Conservation (phyloP, 2,329 filamentous ascomycete genomes). For the Niveomyces coronatus region DNA sequence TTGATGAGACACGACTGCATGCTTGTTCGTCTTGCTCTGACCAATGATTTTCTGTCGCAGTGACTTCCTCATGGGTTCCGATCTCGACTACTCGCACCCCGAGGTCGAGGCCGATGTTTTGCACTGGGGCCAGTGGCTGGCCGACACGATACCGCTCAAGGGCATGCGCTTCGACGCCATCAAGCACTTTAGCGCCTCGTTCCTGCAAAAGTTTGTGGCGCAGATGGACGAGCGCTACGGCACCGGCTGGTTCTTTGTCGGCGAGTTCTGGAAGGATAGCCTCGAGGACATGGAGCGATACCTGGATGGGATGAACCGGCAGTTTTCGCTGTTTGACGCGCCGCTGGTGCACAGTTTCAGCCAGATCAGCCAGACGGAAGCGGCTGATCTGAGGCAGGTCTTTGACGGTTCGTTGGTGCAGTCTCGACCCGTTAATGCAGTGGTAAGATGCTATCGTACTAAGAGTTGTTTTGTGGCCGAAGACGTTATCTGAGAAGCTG, state of each 20-base stretch:
- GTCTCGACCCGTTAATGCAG: slow-evolving; percentile 24
- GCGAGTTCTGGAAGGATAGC: slow-evolving; percentile 30
- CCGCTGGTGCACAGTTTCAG: slow-evolving; percentile 61
- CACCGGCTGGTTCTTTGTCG: slow-evolving; percentile 26
- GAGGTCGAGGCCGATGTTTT: slow-evolving; percentile 56
- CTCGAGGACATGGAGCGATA: slow-evolving; percentile 23
- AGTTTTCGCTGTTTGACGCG: slow-evolving; percentile 54
- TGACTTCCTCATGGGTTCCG: slow-evolving; percentile 63
- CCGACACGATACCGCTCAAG: slow-evolving; percentile 46
- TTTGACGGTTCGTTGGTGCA: slow-evolving; percentile 51
- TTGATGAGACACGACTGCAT: slow-evolving; percentile 31
- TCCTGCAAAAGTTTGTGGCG: slow-evolving; percentile 53
- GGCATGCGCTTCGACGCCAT: slow-evolving; percentile 64
- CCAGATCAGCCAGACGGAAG: slow-evolving; percentile 42
- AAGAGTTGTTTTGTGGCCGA: no score
- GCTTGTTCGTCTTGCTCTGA: no score
- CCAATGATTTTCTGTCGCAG: no score
- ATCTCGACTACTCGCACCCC: slow-evolving; percentile 54
- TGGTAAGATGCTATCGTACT: no score
- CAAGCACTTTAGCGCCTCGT: slow-evolving; percentile 61
- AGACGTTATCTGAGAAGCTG: no score
- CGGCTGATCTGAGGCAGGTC: slow-evolving; percentile 51
- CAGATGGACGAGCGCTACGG: slow-evolving; percentile 39
- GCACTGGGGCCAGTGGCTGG: slow-evolving; percentile 59
- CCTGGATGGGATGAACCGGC: slow-evolving; percentile 37